A percentile compares a stretch with the other conserved stretches of the same genome.
phyloP scores from a whole-genome alignment of 306 rosid genomes.

The Quercus engelmannii region DNA sequence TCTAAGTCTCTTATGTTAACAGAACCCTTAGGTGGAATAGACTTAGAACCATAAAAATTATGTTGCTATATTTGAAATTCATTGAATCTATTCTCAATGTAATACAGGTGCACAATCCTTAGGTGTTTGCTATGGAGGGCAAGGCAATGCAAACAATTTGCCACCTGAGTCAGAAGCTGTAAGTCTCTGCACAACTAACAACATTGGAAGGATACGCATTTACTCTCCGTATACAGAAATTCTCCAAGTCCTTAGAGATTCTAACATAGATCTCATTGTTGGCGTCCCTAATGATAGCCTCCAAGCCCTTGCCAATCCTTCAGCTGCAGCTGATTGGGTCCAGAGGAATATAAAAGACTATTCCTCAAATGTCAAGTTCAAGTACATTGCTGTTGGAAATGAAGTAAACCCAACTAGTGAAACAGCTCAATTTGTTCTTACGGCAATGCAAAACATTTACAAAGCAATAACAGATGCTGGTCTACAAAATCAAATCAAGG shows the following conservation, averaged over 20 bases:
- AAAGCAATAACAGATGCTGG: slow-evolving; percentile 8
- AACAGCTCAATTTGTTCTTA: not conserved
- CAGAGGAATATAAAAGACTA: slow-evolving; percentile 14
- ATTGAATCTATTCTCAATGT: not conserved
- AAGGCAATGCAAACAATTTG: not conserved
- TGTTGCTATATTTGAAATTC: not conserved
- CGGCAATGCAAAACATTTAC: slow-evolving; percentile 15
- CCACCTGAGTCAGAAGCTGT: not conserved
- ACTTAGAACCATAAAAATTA: not conserved
- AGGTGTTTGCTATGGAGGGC: not conserved
- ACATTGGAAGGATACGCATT: not conserved
- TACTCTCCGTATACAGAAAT: slow-evolving; percentile 1
- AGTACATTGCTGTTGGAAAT: slow-evolving; percentile 17
- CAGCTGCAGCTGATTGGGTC: slow-evolving; percentile 25
- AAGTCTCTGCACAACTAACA: not conserved
- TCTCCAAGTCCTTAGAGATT: not conserved
- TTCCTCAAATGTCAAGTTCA: slow-evolving; percentile 5
- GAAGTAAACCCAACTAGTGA: not conserved
- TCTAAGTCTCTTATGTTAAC: too few relatives aligned
- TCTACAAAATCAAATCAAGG: slow-evolving; percentile 10
- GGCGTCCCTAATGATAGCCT: slow-evolving; percentile 4
- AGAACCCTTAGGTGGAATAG: too few relatives aligned
- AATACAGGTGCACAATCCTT: not conserved
- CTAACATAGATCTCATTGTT: not conserved
- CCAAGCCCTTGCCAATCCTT: not conserved